Base-by-base conservation (phyloP, 2,329 filamentous ascomycete species). In the Verticillium isaacii region DNA sequence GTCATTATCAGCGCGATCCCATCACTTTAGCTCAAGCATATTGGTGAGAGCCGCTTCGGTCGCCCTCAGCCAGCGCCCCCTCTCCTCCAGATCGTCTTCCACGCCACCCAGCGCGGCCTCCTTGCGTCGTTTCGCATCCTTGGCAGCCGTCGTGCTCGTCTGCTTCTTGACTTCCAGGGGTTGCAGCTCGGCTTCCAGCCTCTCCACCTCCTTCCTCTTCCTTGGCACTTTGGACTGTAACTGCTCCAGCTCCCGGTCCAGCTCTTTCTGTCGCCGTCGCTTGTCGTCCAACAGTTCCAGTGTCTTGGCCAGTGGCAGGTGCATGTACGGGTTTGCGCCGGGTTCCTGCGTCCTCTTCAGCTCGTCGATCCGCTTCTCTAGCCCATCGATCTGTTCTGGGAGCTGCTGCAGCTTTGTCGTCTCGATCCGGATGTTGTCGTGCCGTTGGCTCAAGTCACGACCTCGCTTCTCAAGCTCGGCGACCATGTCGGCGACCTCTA, bases 401-500 rank as follows among this genome's bases (percentile, higher is more conserved):
- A 89, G 73, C 45, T 84, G 80, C 45, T 76, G 73, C 45, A 88
- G 69, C 63, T 74, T 75, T 29, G 76, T 70, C 2, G 78, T 82
- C 67, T 86, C 82, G 32, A 80, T 68, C 64, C 78, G 72, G 23
- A 86, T 75, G 32, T 67, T 73, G 67, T 86, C 80, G 65, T 87
- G 84, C 58, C 80, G 81, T 59, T 73, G 75, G 65, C 80, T 82
- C 60, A 93, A 75, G 36, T 86, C 82, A 57, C 81, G 77, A 0
- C 85, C 88, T 64, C 83, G 84, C 60, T 72, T 74, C 72, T 96
- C 92, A 67, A 97, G 82, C 64, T 90, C 87, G 25, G 80, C 77
- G 17, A 96, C 87, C 79, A 94, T 85, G 50, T 85, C 82, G 12
- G 86, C 85, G 2, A 96, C 92, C 64, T 93, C 89, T 17, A 84